These are phyloP conservation scores for Ramalina peruviana DNA, from an alignment of 495 filamentous ascomycete species.

Conservation along the genomic window DNA sequence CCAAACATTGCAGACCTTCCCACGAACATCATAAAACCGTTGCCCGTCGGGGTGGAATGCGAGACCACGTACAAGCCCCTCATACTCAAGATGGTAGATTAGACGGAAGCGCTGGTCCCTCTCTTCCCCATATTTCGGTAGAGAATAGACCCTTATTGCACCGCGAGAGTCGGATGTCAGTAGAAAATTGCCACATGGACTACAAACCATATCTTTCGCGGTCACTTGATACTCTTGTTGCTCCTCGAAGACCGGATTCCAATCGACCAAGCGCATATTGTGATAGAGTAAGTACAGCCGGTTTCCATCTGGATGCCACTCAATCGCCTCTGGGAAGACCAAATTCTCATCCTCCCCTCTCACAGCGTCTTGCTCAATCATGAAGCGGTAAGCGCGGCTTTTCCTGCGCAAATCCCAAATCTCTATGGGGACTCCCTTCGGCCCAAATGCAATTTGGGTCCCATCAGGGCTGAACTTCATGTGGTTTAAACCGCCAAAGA, in stretches of 20 bases:
- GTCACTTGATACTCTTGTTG: slow-evolving; percentile 4
- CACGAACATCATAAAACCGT: slow-evolving; percentile 19
- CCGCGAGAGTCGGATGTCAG: slow-evolving; percentile 13
- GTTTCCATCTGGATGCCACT: slow-evolving; percentile 1
- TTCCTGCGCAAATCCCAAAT: no score
- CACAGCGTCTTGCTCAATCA: no score
- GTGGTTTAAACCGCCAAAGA: no score
- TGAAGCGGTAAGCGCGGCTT: no score
- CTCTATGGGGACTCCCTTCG: no score
- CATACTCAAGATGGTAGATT: slow-evolving; percentile 10
- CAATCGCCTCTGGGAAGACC: not conserved
- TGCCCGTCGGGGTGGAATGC: slow-evolving; percentile 14
- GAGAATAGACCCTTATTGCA: slow-evolving; percentile 10
- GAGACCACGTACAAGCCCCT: slow-evolving; percentile 7
- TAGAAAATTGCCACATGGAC: slow-evolving; percentile 13
- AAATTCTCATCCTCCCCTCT: not conserved
- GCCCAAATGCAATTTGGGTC: no score
- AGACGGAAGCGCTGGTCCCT: slow-evolving; percentile 10
- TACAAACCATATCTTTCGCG: slow-evolving; percentile 3
- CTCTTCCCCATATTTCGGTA: not conserved
- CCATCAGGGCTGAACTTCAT: no score
- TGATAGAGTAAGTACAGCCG: not conserved
- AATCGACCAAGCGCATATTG: not conserved
- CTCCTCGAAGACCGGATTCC: slow-evolving; percentile 3
- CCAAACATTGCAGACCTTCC: slow-evolving; percentile 16